Percentiles rank a stretch among this genome's conserved stretches.
These are phyloP conservation scores for Plasmodium fragile DNA, from an alignment of 169 alveolate species.

Conservation along the genomic window DNA sequence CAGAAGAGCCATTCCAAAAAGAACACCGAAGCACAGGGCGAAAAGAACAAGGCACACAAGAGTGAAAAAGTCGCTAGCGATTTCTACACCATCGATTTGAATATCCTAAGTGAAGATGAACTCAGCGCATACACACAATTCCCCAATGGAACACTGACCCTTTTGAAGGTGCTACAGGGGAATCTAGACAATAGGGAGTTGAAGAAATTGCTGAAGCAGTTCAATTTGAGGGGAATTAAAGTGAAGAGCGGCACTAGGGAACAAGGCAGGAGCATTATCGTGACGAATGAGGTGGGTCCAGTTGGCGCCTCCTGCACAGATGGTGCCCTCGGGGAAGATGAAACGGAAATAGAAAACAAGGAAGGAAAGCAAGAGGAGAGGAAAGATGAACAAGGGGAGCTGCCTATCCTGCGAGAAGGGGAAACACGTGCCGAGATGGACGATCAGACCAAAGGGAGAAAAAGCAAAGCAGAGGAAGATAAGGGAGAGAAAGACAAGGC, in stretches of 20 bases:
- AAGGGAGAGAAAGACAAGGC: neutral
- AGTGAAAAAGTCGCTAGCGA: neutral
- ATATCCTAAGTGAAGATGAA: slow-evolving; percentile 42
- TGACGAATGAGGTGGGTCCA: neutral
- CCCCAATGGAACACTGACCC: neutral
- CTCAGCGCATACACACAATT: neutral
- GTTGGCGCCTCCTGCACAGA: neutral
- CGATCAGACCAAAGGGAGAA: neutral
- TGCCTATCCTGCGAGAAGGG: neutral
- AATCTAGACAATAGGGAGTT: slow-evolving; percentile 30
- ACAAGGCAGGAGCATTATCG: neutral
- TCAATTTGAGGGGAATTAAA: slow-evolving; percentile 6
- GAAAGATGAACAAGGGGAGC: neutral
- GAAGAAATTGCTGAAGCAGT: slow-evolving; percentile 14
- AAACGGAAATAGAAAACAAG: neutral
- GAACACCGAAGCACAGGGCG: neutral
- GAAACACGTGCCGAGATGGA: neutral
- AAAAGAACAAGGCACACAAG: neutral
- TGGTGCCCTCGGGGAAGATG: neutral
- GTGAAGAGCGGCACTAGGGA: neutral
- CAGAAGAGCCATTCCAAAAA: neutral
- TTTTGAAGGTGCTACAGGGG: slow-evolving; percentile 2
- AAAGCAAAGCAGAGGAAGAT: neutral
- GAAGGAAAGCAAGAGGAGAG: neutral
- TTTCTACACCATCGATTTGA: slow-evolving; percentile 13